Evolutionary conservation across 1,284 basidiomycete species (phyloP).

Genomic region (Tremellales sp.): DNA sequence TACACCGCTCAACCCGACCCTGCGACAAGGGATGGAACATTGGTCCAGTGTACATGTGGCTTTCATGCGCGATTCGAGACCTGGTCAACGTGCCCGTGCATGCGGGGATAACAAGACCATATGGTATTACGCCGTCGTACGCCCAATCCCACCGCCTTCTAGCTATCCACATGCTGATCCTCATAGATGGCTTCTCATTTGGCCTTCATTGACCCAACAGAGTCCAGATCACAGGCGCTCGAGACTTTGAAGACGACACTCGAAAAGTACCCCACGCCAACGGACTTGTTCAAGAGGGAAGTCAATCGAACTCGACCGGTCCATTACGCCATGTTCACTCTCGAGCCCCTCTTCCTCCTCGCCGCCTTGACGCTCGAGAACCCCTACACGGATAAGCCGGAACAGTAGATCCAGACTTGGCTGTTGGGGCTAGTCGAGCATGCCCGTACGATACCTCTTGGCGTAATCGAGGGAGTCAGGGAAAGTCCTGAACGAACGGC

Average conservation of each 20-base stretch:
- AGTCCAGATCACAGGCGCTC: slow-evolving; percentile 9
- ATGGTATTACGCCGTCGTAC: slow-evolving; percentile 35
- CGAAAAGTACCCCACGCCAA: slow-evolving; percentile 8
- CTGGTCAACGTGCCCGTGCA: too few relatives aligned
- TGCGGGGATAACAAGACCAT: too few relatives aligned
- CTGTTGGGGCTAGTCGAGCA: too few relatives aligned
- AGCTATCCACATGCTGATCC: not conserved
- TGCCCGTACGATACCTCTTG: too few relatives aligned
- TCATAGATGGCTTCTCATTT: slow-evolving; percentile 27
- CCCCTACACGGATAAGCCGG: too few relatives aligned
- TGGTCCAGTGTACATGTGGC: too few relatives aligned
- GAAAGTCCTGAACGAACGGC: too few relatives aligned
- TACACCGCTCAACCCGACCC: too few relatives aligned
- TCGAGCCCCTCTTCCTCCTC: slow-evolving; percentile 32
- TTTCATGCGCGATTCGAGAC: too few relatives aligned
- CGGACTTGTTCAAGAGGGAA: slow-evolving; percentile 17
- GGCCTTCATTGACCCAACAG: slow-evolving; percentile 9
- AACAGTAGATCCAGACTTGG: too few relatives aligned
- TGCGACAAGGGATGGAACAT: too few relatives aligned
- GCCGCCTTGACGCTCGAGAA: slow-evolving; percentile 12
- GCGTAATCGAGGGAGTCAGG: too few relatives aligned
- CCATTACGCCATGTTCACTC: slow-evolving; percentile 31
- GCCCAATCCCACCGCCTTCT: not conserved
- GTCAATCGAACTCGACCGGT: slow-evolving; percentile 24
- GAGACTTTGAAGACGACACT: slow-evolving; percentile 4